phyloP scores from a whole-genome alignment of 805 yeast genomes.

The Grigorovia jiainica region DNA sequence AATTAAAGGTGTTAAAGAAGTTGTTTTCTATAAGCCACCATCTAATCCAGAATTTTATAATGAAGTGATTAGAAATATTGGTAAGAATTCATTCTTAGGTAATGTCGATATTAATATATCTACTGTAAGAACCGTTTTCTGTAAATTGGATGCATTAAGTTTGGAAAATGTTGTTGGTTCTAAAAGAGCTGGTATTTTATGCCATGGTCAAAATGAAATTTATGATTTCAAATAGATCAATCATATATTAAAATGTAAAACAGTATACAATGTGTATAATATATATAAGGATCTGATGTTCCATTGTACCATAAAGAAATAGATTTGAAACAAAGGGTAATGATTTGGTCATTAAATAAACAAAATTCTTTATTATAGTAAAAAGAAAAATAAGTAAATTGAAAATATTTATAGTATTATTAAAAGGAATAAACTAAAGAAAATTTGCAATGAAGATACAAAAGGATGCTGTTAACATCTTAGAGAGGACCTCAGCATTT shows the following conservation, averaged over 20 bases:
- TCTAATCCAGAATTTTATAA: constrained; percentile 74
- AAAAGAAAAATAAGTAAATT: too few species aligned
- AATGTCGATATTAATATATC: constrained; percentile 48
- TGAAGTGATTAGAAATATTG: constrained; percentile 64
- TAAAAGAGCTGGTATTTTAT: constrained; percentile 55
- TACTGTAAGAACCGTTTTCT: constrained; percentile 52
- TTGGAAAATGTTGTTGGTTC: constrained; percentile 82
- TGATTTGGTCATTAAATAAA: too few species aligned
- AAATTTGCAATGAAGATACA: constrained; percentile 71
- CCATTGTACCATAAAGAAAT: too few species aligned
- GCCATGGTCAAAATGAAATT: constrained; percentile 61
- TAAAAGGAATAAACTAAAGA: background rate
- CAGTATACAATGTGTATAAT: too few species aligned
- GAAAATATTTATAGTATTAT: background rate
- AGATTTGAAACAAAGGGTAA: too few species aligned
- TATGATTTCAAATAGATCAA: constrained; percentile 52
- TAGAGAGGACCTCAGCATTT: constrained; percentile 73
- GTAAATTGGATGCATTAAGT: constrained; percentile 70
- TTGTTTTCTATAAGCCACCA: constrained; percentile 78
- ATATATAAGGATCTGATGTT: too few species aligned
- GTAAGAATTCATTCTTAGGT: constrained; percentile 42
- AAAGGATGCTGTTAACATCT: constrained; percentile 63
- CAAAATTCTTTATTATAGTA: too few species aligned
- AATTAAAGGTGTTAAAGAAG: constrained; percentile 72
- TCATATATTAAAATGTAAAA: background rate